Base-by-base conservation (phyloP, 768 basidiomycete species). In the Tulasnella sp. region DNA sequence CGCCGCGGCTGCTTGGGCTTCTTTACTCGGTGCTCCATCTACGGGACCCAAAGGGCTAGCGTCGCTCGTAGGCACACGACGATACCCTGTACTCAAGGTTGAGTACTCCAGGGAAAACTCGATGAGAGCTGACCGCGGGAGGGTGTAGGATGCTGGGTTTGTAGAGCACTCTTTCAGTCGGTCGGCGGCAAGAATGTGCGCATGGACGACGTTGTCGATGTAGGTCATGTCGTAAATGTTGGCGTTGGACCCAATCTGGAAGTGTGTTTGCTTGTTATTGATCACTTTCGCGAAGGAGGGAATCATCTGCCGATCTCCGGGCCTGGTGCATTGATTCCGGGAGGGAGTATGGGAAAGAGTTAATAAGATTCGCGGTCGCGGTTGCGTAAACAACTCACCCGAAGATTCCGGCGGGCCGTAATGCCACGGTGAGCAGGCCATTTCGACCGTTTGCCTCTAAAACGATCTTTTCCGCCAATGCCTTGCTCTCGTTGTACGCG, bases 201-300 rank as follows among this genome's bases (percentile, higher is more conserved):
- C 94, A 66, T 86, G 81, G 1, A 93, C 95, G 62, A 95, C 85
- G 70, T 99, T 99, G 56, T 84, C 91, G 66, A 98, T 91, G 68
- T 97, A 97, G 4, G 94, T 96, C 82, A 87, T 93, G 72, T 98
- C 96, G 67, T 89, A 92, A 3, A 98, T 73, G 70, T 98, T 98
- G 64, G 79, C 83, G 73, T 97, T 96, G 73, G 86, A 77, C 38
- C 96, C 96, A 64, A 99, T 83, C 71, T 97, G 94, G 77, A 90
- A 88, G 65, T 88, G 84, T 0, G 91, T 92, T 70, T 96, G 87
- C 17, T 83, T 81, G 45, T 82, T 78, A 67, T 86, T 77, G 70
- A 89, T 86, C 3, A 85, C 92, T 60, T 84, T 74, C 69, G 82
- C 83, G 34, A 95, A 74, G n/a, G 88, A 89, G 1, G 78, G 72